phyloP scores from a whole-genome alignment of 1,284 basidiomycete genomes.

The Cystobasidium pallidum region DNA sequence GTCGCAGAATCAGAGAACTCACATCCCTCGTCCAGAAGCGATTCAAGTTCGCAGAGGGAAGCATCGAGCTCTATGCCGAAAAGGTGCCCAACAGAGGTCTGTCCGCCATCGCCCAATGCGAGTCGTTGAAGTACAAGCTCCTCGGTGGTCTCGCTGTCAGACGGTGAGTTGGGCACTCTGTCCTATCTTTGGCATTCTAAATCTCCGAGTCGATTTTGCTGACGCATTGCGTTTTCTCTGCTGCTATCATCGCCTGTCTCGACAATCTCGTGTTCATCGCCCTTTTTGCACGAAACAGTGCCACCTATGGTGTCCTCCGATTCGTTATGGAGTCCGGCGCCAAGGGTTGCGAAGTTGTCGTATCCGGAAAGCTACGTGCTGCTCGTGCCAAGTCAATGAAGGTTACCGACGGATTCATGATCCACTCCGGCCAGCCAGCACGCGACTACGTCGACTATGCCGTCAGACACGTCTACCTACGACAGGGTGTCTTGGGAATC shows the following conservation, averaged over 20 bases:
- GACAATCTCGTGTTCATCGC: too few relatives aligned
- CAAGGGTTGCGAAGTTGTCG: constrained; percentile 99
- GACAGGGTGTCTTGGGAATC: constrained; percentile 99
- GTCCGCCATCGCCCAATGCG: constrained; percentile 98
- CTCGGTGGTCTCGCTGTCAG: constrained; percentile 99
- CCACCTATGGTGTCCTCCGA: constrained; percentile 99
- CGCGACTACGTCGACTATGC: constrained; percentile 97
- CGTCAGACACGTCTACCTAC: constrained; percentile 96
- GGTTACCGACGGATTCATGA: constrained; percentile 99
- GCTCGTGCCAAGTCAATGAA: constrained; percentile 99
- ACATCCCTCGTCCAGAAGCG: constrained; percentile 98
- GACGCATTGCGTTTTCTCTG: too few relatives aligned
- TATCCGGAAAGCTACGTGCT: constrained; percentile 99
- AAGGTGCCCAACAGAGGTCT: constrained; percentile 98
- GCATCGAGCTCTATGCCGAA: constrained; percentile 98
- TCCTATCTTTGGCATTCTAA: too few relatives aligned
- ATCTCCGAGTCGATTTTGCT: too few relatives aligned
- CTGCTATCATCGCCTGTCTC: too few relatives aligned
- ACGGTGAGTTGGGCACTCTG: too few relatives aligned
- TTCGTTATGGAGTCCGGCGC: constrained; percentile 99
- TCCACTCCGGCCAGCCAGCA: constrained; percentile 99
- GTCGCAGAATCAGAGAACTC: constrained; percentile 97
- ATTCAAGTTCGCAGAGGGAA: constrained; percentile 99
- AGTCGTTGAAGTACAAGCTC: constrained; percentile 98
- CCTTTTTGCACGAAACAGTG: too few relatives aligned